phyloP scores from a whole-genome alignment of 805 yeast genomes.

The Hanseniaspora guilliermondii region DNA sequence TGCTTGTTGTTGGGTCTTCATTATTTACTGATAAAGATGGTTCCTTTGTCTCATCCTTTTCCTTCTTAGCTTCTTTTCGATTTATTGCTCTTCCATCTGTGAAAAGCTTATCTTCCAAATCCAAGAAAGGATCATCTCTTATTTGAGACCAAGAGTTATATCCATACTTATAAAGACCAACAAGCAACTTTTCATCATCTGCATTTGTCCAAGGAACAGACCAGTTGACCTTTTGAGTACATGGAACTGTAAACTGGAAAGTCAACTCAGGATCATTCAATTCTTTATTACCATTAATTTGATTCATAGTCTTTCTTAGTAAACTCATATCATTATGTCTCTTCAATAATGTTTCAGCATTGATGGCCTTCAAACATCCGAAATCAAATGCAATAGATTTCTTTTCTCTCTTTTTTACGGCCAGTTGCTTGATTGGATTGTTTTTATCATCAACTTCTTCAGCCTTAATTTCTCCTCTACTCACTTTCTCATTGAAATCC shows the following conservation, averaged over 20 bases:
- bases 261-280: conserved; percentile 40
- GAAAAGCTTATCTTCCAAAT: conserved; percentile 72
- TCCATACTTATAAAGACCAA: conserved; percentile 86
- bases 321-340: conserved; percentile 77
- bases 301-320: conserved; percentile 34
- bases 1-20: conserved; percentile 41
- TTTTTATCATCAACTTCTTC: conserved; percentile 23
- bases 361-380: conserved; percentile 73
- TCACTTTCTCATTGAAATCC: conserved; percentile 39
- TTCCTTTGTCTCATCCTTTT: conserved; percentile 4
- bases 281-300: conserved; percentile 3
- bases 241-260: conserved; percentile 45
- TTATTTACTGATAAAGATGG: background rate
- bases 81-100: conserved; percentile 34
- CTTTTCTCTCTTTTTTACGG: conserved; percentile 65
- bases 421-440: conserved; percentile 42
- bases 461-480: conserved; percentile 25
- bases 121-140: conserved; percentile 87
- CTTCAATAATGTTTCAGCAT: conserved; percentile 74
- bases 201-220: conserved; percentile 68
- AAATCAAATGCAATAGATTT: conserved; percentile 83
- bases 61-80: conserved; percentile 14
- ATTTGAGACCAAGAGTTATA: conserved; percentile 92
- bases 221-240: conserved; percentile 87
- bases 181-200: conserved; percentile 76